These are phyloP conservation scores for Chalaropsis ovoidea DNA, from an alignment of 2,329 filamentous ascomycete species.

Conservation along the genomic window DNA sequence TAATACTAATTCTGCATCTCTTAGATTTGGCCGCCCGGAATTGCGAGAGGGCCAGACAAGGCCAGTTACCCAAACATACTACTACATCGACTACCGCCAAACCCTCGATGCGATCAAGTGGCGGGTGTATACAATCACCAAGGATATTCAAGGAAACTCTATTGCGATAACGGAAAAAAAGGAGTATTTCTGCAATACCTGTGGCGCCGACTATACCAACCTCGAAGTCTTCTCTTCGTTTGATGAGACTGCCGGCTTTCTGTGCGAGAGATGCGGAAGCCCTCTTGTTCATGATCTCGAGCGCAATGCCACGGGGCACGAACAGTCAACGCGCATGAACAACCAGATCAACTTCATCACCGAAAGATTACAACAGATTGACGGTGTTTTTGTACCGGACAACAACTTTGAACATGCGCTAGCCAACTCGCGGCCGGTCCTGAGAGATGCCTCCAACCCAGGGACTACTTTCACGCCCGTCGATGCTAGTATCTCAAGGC, in stretches of 20 bases:
- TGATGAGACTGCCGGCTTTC: slow-evolving; percentile 56
- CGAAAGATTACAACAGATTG: slow-evolving; percentile 64
- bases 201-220: slow-evolving; percentile 76
- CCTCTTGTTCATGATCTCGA: slow-evolving; percentile 56
- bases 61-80: slow-evolving; percentile 81
- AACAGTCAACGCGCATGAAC: slow-evolving; percentile 64
- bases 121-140: slow-evolving; percentile 78
- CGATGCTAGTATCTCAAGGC: slow-evolving; percentile 43
- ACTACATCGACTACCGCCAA: slow-evolving; percentile 90
- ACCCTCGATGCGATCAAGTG: slow-evolving; percentile 96
- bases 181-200: slow-evolving; percentile 76
- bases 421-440: slow-evolving; percentile 51
- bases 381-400: slow-evolving; percentile 61
- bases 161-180: slow-evolving; percentile 77
- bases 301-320: slow-evolving; percentile 58
- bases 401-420: slow-evolving; percentile 64
- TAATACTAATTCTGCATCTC: background rate
- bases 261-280: slow-evolving; percentile 67
- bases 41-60: slow-evolving; percentile 70
- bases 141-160: slow-evolving; percentile 74
- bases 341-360: slow-evolving; percentile 71
- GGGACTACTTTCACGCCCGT: slow-evolving; percentile 50
- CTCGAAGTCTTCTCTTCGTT: slow-evolving; percentile 78
- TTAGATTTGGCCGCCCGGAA: slow-evolving; percentile 46
- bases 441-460: slow-evolving; percentile 57